Evolutionary conservation across 2,329 filamentous ascomycete species (phyloP).

Genomic region (Zymoseptoria brevis): DNA sequence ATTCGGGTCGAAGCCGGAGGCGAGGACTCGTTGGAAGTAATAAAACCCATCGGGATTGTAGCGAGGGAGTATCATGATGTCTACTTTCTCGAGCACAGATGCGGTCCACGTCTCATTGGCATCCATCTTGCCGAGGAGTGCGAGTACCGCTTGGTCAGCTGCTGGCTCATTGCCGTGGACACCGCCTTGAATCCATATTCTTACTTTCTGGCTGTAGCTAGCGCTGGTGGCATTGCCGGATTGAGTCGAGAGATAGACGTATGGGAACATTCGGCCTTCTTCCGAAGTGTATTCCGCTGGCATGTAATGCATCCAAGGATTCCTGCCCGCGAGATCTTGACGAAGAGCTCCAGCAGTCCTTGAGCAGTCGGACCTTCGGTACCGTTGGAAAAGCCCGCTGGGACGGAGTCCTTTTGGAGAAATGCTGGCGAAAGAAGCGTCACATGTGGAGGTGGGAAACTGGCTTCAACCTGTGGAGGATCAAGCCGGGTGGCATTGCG

Average conservation of each 20-base stretch:
- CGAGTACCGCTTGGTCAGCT: conserved; percentile 30
- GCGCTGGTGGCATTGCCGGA: conserved; percentile 2
- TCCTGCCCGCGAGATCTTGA: conserved; percentile 26
- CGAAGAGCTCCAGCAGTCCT: conserved; percentile 20
- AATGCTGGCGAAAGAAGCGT: conserved; percentile 29
- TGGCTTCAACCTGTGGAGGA: conserved; percentile 27
- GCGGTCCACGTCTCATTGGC: conserved; percentile 27
- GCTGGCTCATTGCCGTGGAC: conserved; percentile 34
- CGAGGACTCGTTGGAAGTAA: conserved; percentile 28
- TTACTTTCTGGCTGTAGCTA: conserved; percentile 23
- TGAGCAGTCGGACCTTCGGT: conserved; percentile 29
- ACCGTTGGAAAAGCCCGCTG: conserved; percentile 25
- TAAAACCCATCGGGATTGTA: conserved; percentile 33
- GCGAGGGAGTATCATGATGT: conserved; percentile 30
- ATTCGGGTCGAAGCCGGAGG: conserved; percentile 32
- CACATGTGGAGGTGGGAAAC: conserved; percentile 28
- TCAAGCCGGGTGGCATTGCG: conserved; percentile 24
- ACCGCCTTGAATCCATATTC: conserved; percentile 32
- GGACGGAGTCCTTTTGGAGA: conserved; percentile 22
- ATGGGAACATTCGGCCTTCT: conserved; percentile 29
- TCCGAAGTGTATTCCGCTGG: conserved; percentile 27
- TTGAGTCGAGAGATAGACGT: conserved; percentile 18
- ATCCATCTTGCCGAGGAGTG: conserved; percentile 30
- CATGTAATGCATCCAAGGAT: conserved; percentile 28
- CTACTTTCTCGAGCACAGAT: conserved; percentile 26